Evolutionary conservation across 129 eudicot species (phyloP).

Genomic region (Flaveria bidentis): DNA sequence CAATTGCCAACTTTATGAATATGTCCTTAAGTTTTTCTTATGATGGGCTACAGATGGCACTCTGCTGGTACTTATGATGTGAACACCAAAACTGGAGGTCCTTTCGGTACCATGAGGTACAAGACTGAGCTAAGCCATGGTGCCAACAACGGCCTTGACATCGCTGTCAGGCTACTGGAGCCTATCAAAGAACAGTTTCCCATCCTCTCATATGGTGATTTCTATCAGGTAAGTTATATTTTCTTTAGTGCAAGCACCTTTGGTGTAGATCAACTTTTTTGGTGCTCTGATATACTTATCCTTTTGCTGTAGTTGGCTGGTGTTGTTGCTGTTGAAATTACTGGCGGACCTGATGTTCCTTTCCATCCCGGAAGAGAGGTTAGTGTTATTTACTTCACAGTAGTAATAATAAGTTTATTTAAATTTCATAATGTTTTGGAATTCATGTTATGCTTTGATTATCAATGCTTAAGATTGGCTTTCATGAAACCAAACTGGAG

Average conservation of each 20-base stretch:
- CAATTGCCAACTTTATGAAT: neutral
- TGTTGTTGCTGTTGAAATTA: slow-evolving; percentile 81
- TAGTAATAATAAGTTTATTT: neutral
- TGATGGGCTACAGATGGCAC: slow-evolving; percentile 62
- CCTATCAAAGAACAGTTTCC: slow-evolving; percentile 77
- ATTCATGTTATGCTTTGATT: too few species aligned
- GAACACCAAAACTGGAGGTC: slow-evolving; percentile 79
- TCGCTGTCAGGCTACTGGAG: slow-evolving; percentile 72
- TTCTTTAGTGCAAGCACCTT: neutral
- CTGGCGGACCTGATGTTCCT: slow-evolving; percentile 91
- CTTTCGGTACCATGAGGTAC: slow-evolving; percentile 74
- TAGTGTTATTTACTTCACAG: slow-evolving; percentile 20
- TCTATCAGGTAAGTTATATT: slow-evolving; percentile 60
- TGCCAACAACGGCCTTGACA: slow-evolving; percentile 83
- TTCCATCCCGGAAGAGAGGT: slow-evolving; percentile 89
- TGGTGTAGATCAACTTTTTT: neutral
- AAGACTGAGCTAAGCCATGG: slow-evolving; percentile 59
- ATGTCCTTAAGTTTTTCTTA: neutral
- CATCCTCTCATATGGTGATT: slow-evolving; percentile 68
- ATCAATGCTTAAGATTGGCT: neutral
- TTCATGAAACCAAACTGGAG: neutral
- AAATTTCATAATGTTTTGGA: neutral
- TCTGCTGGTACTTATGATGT: slow-evolving; percentile 82
- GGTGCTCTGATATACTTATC: neutral
- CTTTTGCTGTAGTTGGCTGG: slow-evolving; percentile 63